Conservation (phyloP, 2,329 filamentous ascomycete genomes). For the Parastagonospora nodorum region DNA sequence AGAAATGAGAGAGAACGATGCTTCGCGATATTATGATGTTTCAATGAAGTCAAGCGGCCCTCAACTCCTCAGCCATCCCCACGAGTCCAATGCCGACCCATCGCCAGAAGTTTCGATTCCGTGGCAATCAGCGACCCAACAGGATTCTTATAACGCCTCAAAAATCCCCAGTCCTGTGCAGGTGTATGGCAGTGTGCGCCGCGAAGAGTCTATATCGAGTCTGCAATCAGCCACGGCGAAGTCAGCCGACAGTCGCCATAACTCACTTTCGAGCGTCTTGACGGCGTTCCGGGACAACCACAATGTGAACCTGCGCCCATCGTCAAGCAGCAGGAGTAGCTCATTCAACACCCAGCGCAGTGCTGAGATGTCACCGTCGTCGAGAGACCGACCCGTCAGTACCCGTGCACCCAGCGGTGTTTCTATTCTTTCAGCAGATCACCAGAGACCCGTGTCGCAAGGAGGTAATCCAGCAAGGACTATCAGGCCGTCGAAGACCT, state of each 20-base stretch:
- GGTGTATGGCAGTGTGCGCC: slow-evolving; percentile 41
- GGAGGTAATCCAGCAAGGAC: slow-evolving; percentile 7
- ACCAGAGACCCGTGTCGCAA: slow-evolving; percentile 7
- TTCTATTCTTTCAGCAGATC: slow-evolving; percentile 23
- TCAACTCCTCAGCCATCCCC: slow-evolving; percentile 1
- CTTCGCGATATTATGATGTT: slow-evolving; percentile 3
- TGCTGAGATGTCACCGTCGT: slow-evolving; percentile 11
- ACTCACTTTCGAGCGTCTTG: slow-evolving; percentile 36
- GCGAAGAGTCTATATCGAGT: slow-evolving; percentile 47
- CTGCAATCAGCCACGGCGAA: slow-evolving; percentile 35
- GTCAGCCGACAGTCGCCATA: slow-evolving; percentile 25
- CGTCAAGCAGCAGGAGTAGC: slow-evolving; percentile 22
- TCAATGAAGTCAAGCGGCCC: slow-evolving; percentile 10
- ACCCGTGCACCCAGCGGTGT: slow-evolving; percentile 24
- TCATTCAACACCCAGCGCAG: slow-evolving; percentile 18
- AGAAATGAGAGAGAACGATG: slow-evolving; percentile 10
- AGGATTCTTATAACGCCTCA: slow-evolving; percentile 31
- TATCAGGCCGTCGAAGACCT: slow-evolving; percentile 5
- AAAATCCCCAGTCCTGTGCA: slow-evolving; percentile 53
- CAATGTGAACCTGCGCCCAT: slow-evolving; percentile 14
- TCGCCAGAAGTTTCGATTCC: not conserved
- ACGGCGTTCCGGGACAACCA: slow-evolving; percentile 33
- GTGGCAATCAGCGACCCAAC: slow-evolving; percentile 4
- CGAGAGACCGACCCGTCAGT: slow-evolving; percentile 22
- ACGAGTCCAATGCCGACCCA: not conserved